Percentiles rank a stretch among this genome's conserved stretches.
Conservation (phyloP, 176 grass and related monocot species). For the Paspalum notatum region DNA sequence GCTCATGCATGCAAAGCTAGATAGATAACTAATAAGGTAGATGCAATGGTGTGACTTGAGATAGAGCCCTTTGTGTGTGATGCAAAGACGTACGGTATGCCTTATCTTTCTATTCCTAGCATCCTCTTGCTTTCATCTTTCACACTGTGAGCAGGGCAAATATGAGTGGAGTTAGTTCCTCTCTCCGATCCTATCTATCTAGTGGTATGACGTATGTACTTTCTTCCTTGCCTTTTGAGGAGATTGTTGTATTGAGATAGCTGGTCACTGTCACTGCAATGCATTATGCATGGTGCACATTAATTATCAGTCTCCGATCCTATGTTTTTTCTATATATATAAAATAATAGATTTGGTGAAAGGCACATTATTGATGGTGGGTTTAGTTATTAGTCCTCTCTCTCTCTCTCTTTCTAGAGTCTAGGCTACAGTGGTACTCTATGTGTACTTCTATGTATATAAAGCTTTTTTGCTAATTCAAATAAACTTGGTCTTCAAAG, state of each 20-base stretch:
- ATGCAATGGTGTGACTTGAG: conserved; percentile 9
- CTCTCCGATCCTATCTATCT: not conserved
- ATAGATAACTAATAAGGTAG: no score
- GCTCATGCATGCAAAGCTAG: not conserved
- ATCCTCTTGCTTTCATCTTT: not conserved
- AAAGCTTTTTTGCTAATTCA: no score
- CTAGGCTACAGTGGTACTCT: no score
- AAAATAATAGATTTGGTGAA: not conserved
- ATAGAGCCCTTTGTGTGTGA: not conserved
- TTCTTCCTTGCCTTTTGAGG: not conserved
- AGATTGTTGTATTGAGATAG: not conserved
- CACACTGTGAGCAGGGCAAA: conserved; percentile 14
- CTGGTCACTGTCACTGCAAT: not conserved
- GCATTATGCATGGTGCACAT: not conserved
- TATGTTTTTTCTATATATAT: not conserved
- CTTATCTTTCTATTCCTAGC: conserved; percentile 23
- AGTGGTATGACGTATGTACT: not conserved
- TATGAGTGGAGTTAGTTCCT: conserved; percentile 14
- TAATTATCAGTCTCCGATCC: not conserved
- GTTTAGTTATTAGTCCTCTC: not conserved
- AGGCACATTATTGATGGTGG: not conserved
- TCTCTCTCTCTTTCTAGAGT: no score
- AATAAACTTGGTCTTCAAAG: no score
- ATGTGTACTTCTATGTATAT: no score
- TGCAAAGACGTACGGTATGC: not conserved